A percentile compares a stretch with the other conserved stretches of the same genome.
These are phyloP conservation scores for Melastoma candidum DNA, from an alignment of 441 rosid genomes.

Conservation along the genomic window DNA sequence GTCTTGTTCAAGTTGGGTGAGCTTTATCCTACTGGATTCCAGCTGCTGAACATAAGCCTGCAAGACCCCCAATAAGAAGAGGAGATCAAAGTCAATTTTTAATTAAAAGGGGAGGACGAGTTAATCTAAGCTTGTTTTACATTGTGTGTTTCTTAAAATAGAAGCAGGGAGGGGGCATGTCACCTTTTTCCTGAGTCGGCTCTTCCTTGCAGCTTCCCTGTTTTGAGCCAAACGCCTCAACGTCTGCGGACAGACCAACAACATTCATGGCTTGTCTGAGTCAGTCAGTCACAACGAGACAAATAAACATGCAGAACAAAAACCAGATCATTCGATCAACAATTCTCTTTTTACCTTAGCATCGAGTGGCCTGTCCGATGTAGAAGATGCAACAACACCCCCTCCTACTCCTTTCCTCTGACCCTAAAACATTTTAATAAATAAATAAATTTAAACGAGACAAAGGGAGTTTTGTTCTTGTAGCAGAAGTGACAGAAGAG, in stretches of 20 bases:
- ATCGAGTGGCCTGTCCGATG: slow-evolving; percentile 79
- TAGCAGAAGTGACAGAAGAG: too few relatives aligned
- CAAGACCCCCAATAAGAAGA: too few relatives aligned
- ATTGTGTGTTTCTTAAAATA: too few relatives aligned
- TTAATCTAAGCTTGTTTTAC: too few relatives aligned
- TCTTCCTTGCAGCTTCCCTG: slow-evolving; percentile 80
- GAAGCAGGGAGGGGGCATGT: too few relatives aligned
- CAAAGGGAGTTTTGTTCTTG: neutral
- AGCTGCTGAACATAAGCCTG: slow-evolving; percentile 77
- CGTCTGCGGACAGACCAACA: slow-evolving; percentile 27
- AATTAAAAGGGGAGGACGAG: too few relatives aligned
- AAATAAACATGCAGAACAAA: neutral
- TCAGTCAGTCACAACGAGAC: neutral
- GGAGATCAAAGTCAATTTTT: too few relatives aligned
- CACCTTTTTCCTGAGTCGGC: slow-evolving; percentile 73
- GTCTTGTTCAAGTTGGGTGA: slow-evolving; percentile 62
- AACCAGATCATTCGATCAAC: neutral
- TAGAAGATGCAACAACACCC: slow-evolving; percentile 13
- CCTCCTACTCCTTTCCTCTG: slow-evolving; percentile 48
- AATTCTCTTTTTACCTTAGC: slow-evolving; percentile 51
- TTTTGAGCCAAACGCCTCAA: slow-evolving; percentile 72
- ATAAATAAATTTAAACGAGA: neutral
- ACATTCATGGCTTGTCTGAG: too few relatives aligned
- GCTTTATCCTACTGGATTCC: slow-evolving; percentile 61
- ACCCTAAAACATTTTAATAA: neutral